Percentiles rank a stretch among this genome's conserved stretches.
Conservation (phyloP, 495 filamentous ascomycete genomes). For the Aspergillus haitiensis region DNA sequence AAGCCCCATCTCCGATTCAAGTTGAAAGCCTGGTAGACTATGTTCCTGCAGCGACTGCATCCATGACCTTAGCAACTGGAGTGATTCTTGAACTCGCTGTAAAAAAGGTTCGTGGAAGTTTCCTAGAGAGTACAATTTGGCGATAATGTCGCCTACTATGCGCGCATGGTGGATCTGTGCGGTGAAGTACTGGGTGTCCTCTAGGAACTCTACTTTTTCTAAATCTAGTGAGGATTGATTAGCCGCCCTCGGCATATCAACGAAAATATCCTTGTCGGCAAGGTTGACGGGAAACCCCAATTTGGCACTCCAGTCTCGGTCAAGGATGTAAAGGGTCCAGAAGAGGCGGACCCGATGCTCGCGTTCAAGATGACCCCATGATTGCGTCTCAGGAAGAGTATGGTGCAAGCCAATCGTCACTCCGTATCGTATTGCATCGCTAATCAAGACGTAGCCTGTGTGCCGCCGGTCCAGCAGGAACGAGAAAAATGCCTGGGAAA, state of each 20-base stretch:
- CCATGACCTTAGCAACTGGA: no score
- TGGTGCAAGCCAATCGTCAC: slow-evolving; percentile 36
- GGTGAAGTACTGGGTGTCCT: neutral
- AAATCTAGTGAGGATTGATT: no score
- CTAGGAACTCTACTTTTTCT: neutral
- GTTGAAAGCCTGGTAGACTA: no score
- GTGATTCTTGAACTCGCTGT: no score
- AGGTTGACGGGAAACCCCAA: slow-evolving; percentile 34
- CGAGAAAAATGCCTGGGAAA: slow-evolving; percentile 31
- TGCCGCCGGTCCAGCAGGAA: slow-evolving; percentile 38
- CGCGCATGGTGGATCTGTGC: neutral
- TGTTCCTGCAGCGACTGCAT: no score
- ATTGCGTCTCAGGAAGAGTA: slow-evolving; percentile 34
- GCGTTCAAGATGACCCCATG: slow-evolving; percentile 26
- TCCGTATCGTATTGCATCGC: slow-evolving; percentile 31
- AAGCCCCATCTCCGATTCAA: neutral
- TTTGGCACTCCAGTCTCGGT: slow-evolving; percentile 37
- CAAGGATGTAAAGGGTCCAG: slow-evolving; percentile 38
- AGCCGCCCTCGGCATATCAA: slow-evolving; percentile 26
- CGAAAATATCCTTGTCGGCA: slow-evolving; percentile 34
- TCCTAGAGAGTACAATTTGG: no score
- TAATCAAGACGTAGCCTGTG: slow-evolving; percentile 31
- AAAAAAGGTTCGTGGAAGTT: no score
- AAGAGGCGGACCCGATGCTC: slow-evolving; percentile 35
- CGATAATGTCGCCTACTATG: no score